These are phyloP conservation scores for Cucurbitaria berberidis DNA, from an alignment of 2,329 filamentous ascomycete species.

Conservation along the genomic window DNA sequence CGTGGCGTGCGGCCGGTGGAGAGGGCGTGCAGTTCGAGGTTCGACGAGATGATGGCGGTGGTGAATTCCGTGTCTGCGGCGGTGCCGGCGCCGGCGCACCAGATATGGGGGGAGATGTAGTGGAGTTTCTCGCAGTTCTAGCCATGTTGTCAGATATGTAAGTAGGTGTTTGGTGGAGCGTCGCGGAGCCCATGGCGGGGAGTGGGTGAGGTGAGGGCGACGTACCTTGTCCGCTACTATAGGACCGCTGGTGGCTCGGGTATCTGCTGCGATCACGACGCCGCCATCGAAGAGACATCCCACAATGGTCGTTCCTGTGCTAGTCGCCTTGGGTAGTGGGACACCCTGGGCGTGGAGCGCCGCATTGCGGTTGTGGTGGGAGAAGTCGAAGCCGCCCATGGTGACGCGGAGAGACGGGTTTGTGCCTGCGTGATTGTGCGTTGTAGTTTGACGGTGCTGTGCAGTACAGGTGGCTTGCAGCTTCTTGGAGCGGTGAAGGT, in stretches of 20 bases:
- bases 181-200: constrained; percentile 1
- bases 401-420: constrained; percentile 43
- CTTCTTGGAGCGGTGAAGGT: not conserved
- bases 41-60: constrained; percentile 96
- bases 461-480: too few relatives aligned
- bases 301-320: constrained; percentile 98
- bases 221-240: constrained; percentile 96
- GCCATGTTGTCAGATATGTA: constrained; percentile 13
- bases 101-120: constrained; percentile 98
- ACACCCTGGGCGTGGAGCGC: constrained; percentile 93
- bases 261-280: constrained; percentile 98
- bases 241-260: constrained; percentile 92
- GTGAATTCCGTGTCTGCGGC: constrained; percentile 99
- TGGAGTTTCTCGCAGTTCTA: constrained; percentile 99
- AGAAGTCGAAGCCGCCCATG: constrained; percentile 85
- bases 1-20: constrained; percentile 96
- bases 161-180: not conserved
- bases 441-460: too few relatives aligned
- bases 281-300: constrained; percentile 96
- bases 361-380: constrained; percentile 99
- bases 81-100: constrained; percentile 97
- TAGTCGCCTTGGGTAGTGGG: constrained; percentile 94
- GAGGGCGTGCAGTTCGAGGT: constrained; percentile 95
- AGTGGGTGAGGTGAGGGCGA: not conserved
- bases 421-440: not conserved